Evolutionary conservation across 2,329 filamentous ascomycete genomes (phyloP), one percentile per base, ranked within the genome.

Genomic region (Pestalotiopsis sp.): DNA sequence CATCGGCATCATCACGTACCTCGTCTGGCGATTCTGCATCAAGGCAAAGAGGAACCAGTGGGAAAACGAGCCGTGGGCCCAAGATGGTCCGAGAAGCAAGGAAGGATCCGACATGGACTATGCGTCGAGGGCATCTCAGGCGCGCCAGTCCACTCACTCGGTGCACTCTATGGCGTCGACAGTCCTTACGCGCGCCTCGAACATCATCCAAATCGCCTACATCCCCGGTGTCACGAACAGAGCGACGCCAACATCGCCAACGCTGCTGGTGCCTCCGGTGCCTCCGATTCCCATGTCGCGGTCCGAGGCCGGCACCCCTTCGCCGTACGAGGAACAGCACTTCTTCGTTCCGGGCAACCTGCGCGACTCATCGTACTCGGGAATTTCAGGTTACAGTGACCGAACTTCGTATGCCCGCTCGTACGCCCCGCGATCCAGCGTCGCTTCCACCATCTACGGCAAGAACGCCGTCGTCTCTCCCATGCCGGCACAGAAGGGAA

Each of bases 121-220:
- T 71, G 79, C 80, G 68, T 82, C 76, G 80, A 87, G 78, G 84
- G 87, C 83, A 72, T 87, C 89, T 74, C 59, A 62, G 20, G 86
- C 90, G 72, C 87, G 94, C 74, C 89, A 92, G 67, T 96, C 95
- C 12, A 93, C 93, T 59, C 90, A 96, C 78, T 93, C 93, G n/a
- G 91, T 95, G 67, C 89, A 92, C 76, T 98, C 95, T 13, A 94
- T 99, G 78, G 96, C 96, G 17, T 98, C 95, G 11, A 98, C 95
- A 31, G 94, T 98, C 69, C 88, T 98, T 70, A 98, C 96, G 20
- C 91, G 96, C 71, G 96, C 96, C 63, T 98, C 96, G 76, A 99
- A 99, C 84, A 95, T 99, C 78, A 99, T 99, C 76, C 96, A 98
- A 82, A 99, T 99, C 81, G 96, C 96, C 68, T 99, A 98, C 80